Evolutionary conservation across 345 rosid species (phyloP), one percentile per base, ranked within the genome.

Genomic region (Bruguiera gymnorhiza): DNA sequence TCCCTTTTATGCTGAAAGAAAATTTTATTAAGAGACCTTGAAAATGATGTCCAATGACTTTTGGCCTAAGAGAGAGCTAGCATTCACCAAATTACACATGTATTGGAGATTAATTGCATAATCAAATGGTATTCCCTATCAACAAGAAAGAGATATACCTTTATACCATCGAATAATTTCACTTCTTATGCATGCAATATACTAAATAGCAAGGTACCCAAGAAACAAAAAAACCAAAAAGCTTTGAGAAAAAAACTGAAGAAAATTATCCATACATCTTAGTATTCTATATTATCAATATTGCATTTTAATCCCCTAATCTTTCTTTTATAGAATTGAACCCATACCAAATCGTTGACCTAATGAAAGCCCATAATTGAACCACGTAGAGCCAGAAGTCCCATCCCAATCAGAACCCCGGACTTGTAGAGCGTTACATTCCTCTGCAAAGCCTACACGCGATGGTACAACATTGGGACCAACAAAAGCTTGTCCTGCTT

Each of bases 381-480:
- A 26, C 60, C 16, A 55, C 16, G 60, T 55, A 13, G 29, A 55
- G 10, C 60, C 24, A 55, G 2, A 23, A 23, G 29, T 5, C 30
- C 60, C 60, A 8, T 15, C 10, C 4, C 0, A 43, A 3, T 43
- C 13, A 13, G 18, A 56, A 30, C 60, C 30, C 60, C 60, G 9
- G 10, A 9, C 29, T 1, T 3, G 29, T 3, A 1, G 60, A 8
- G 60, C 53, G 50, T 50, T 34, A 52, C 31, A 27, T 26, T 51
- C 36, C 13, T 6, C 27, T 23, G 29, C 21, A 30, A 2, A 11
- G 36, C 21, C 0, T 8, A 24, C 24, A 36, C 48, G 10, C 8
- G 0, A 19, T n/a, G 36, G 26, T 9, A 54, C 69, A 66, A 66
- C 1, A 66, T 50, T 31, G 58, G 70, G 64, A 68, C 85, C 76